A percentile compares a stretch with the other conserved stretches of the same genome.
Conservation (phyloP, 2,329 filamentous ascomycete genomes). For the Hawksworthiomyces lignivorus region DNA sequence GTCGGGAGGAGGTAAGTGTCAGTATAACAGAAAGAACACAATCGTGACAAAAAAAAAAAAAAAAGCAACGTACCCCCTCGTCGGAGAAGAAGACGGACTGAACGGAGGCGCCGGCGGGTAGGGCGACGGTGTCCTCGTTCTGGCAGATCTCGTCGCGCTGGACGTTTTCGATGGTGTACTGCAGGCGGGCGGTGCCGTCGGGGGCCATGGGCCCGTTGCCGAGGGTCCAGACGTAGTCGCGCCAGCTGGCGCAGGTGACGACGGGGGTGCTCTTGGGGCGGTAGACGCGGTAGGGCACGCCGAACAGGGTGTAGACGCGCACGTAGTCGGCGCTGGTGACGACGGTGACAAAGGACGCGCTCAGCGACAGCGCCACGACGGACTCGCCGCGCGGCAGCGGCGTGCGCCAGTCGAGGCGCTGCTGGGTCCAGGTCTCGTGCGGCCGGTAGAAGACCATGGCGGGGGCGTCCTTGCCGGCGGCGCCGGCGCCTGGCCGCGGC, state of each 20-base stretch:
- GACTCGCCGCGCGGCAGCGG: constrained; percentile 80
- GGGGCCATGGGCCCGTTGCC: constrained; percentile 81
- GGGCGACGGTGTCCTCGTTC: constrained; percentile 82
- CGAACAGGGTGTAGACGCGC: constrained; percentile 86
- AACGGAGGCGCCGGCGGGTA: constrained; percentile 65
- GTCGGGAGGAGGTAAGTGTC: too few relatives aligned
- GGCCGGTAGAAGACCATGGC: constrained; percentile 92
- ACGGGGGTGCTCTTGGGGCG: constrained; percentile 84
- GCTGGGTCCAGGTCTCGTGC: constrained; percentile 91
- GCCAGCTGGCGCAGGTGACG: constrained; percentile 89
- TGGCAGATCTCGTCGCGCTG: constrained; percentile 92
- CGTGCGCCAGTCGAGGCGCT: constrained; percentile 82
- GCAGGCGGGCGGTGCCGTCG: constrained; percentile 68
- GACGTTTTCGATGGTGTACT: constrained; percentile 92
- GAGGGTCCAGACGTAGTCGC: constrained; percentile 92
- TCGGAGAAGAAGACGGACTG: constrained; percentile 89
- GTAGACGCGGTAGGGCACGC: constrained; percentile 81
- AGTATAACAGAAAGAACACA: background rate
- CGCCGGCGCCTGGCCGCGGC: constrained; percentile 33
- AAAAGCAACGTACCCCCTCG: constrained; percentile 56
- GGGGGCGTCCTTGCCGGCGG: constrained; percentile 52
- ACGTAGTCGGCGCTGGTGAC: constrained; percentile 84
- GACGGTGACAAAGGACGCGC: constrained; percentile 83
- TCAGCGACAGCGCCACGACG: constrained; percentile 81
- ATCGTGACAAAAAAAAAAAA: background rate